Conservation (phyloP, 805 yeast species). For the Alloascoidea hylecoeti region DNA sequence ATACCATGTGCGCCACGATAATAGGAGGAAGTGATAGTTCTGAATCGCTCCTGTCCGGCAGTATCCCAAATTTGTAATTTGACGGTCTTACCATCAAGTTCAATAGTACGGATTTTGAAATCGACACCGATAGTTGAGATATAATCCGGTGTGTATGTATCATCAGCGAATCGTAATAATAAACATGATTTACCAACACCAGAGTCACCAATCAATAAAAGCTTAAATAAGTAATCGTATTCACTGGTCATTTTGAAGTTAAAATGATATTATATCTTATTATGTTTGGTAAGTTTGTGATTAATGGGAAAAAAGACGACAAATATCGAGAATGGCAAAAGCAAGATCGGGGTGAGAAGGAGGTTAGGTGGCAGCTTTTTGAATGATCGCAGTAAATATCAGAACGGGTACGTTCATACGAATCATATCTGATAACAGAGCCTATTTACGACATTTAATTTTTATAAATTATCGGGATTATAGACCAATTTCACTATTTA, state of each 20-base stretch:
- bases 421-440: too few relatives aligned
- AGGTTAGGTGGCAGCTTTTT: too few relatives aligned
- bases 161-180: conserved; percentile 90
- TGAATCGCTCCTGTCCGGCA: conserved; percentile 97
- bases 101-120: conserved; percentile 52
- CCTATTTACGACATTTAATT: too few relatives aligned
- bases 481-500: too few relatives aligned
- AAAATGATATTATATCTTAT: too few relatives aligned
- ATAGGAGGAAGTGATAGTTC: conserved; percentile 94
- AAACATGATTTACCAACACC: conserved; percentile 98
- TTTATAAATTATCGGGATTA: too few relatives aligned
- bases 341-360: too few relatives aligned
- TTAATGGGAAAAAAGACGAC: too few relatives aligned
- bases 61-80: conserved; percentile 99
- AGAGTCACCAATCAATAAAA: conserved; percentile 92
- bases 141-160: conserved; percentile 92
- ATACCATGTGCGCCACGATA: conserved; percentile 99
- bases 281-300: too few relatives aligned
- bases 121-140: conserved; percentile 97
- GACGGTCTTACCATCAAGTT: conserved; percentile 92
- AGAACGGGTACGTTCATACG: too few relatives aligned
- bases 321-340: too few relatives aligned
- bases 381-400: too few relatives aligned
- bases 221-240: conserved; percentile 94
- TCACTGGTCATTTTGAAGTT: conserved; percentile 88